These are phyloP conservation scores for Flagelloscypha sp. DNA, from an alignment of 768 basidiomycete species.

Conservation along the genomic window DNA sequence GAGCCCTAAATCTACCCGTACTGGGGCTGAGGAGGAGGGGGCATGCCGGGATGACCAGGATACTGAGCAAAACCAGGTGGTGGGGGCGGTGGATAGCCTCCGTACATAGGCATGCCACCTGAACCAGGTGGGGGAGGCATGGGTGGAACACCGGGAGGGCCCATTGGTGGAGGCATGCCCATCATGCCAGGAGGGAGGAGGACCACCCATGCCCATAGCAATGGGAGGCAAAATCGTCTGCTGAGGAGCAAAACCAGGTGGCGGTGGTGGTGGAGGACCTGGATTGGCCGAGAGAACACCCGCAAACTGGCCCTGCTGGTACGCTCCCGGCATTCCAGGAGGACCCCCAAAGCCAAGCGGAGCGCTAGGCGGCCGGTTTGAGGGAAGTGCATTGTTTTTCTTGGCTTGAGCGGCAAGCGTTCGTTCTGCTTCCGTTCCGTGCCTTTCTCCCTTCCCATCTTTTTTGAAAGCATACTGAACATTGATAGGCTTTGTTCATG, in stretches of 20 bases:
- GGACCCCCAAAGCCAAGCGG: conserved; percentile 64
- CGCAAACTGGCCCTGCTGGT: conserved; percentile 87
- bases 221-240: conserved; percentile 51
- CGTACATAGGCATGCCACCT: conserved; percentile 39
- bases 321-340: conserved; percentile 62
- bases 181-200: too few species aligned
- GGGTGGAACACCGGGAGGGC: conserved; percentile 27
- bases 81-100: conserved; percentile 53
- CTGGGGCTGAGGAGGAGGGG: conserved; percentile 39
- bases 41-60: conserved; percentile 35
- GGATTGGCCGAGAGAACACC: conserved; percentile 75
- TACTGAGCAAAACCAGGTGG: conserved; percentile 54
- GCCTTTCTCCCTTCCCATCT: conserved; percentile 96
- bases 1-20: conserved; percentile 20
- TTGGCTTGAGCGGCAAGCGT: conserved; percentile 91
- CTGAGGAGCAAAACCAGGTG: conserved; percentile 70
- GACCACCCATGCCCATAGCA: conserved; percentile 5
- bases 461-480: conserved; percentile 99
- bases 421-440: conserved; percentile 95
- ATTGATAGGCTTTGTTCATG: conserved; percentile 95
- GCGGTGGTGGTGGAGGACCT: conserved; percentile 79
- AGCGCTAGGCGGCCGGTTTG: conserved; percentile 66
- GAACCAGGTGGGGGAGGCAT: conserved; percentile 19
- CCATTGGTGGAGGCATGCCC: conserved; percentile 9
- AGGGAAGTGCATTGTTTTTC: conserved; percentile 87